Conservation (phyloP, 495 filamentous ascomycete genomes). For the Thozetella sp. region DNA sequence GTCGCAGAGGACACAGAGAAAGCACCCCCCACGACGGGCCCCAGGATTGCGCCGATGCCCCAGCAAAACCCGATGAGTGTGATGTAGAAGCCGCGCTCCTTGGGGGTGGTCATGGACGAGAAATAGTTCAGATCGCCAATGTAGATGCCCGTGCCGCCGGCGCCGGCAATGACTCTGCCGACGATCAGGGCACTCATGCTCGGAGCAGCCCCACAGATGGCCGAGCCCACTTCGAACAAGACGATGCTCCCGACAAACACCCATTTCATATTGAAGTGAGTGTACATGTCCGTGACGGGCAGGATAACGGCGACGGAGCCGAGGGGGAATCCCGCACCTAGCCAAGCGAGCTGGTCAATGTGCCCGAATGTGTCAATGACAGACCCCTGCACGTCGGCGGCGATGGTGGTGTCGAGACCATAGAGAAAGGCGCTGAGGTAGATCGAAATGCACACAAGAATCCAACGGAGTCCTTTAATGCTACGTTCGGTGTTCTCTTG, state of each 20-base stretch:
- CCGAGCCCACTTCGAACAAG: slow-evolving; percentile 54
- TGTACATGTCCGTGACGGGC: slow-evolving; percentile 39
- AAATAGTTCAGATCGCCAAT: slow-evolving; percentile 42
- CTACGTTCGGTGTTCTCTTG: background rate
- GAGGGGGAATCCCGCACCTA: slow-evolving; percentile 53
- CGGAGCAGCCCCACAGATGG: slow-evolving; percentile 43
- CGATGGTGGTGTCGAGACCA: slow-evolving; percentile 63
- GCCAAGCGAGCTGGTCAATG: slow-evolving; percentile 57
- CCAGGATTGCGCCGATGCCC: slow-evolving; percentile 55
- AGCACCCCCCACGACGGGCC: slow-evolving; percentile 65
- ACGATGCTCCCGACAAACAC: slow-evolving; percentile 48
- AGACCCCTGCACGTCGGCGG: slow-evolving; percentile 57
- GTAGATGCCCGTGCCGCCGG: slow-evolving; percentile 55
- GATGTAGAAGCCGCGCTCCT: slow-evolving; percentile 51
- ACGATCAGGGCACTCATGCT: slow-evolving; percentile 37
- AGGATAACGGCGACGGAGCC: slow-evolving; percentile 45
- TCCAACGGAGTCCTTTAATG: slow-evolving; percentile 30
- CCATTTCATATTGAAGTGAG: slow-evolving; percentile 55
- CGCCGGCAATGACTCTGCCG: slow-evolving; percentile 45
- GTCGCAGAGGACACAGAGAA: slow-evolving; percentile 52
- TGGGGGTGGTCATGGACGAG: slow-evolving; percentile 37
- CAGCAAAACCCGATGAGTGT: slow-evolving; percentile 41
- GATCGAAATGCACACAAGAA: slow-evolving; percentile 45
- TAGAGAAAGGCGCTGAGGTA: slow-evolving; percentile 53
- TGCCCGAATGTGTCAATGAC: slow-evolving; percentile 51